phyloP scores from a whole-genome alignment of 2,329 filamentous ascomycete species.

The Pseudocercospora musae region DNA sequence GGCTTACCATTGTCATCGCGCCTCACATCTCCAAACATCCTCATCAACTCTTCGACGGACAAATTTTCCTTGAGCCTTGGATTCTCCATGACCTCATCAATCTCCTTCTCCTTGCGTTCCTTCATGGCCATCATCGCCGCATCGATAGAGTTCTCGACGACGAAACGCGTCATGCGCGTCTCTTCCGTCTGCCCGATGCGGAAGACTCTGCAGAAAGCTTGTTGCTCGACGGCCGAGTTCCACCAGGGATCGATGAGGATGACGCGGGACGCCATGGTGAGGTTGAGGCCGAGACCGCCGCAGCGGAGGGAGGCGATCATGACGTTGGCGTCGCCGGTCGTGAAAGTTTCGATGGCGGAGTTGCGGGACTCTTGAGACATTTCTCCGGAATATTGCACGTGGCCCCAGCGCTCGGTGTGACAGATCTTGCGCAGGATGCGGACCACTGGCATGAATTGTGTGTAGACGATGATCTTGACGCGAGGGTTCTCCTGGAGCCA shows the following conservation, averaged over 20 bases:
- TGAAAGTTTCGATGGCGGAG: constrained; percentile 48
- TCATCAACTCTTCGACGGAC: constrained; percentile 41
- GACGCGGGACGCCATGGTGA: constrained; percentile 54
- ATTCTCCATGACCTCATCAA: constrained; percentile 40
- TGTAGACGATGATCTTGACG: constrained; percentile 57
- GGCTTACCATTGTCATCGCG: constrained; percentile 40
- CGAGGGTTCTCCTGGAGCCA: constrained; percentile 44
- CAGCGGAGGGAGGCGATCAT: constrained; percentile 56
- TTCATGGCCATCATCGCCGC: constrained; percentile 56
- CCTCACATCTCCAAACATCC: constrained; percentile 45
- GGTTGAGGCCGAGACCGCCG: constrained; percentile 58
- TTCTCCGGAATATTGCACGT: constrained; percentile 50
- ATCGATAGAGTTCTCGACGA: constrained; percentile 58
- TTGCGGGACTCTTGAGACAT: constrained; percentile 46
- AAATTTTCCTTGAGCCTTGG: constrained; percentile 35
- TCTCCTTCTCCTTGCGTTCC: constrained; percentile 44
- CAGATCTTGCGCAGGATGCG: constrained; percentile 52
- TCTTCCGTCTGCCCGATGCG: constrained; percentile 62
- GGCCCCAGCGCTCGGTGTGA: constrained; percentile 47
- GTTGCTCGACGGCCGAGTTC: constrained; percentile 47
- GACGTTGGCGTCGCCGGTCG: constrained; percentile 41
- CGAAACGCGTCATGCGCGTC: constrained; percentile 58
- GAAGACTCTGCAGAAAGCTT: constrained; percentile 58
- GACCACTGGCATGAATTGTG: constrained; percentile 56
- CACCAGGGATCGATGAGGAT: constrained; percentile 55